A percentile compares a stretch with the other conserved stretches of the same genome.
Conservation (phyloP, 1,284 basidiomycete genomes). For the Clitocybe nebularis region DNA sequence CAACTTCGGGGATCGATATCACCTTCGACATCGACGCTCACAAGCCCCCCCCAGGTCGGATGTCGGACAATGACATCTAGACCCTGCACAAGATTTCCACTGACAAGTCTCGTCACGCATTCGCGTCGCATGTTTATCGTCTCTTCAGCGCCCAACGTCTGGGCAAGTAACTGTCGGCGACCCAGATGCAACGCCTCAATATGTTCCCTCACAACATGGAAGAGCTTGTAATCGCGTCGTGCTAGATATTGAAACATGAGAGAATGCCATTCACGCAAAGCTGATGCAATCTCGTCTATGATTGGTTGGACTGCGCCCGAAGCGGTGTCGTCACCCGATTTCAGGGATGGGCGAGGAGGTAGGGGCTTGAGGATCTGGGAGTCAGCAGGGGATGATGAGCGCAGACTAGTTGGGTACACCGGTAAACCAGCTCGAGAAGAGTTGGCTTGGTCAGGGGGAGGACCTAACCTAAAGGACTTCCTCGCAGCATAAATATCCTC, state of each 20-base stretch:
- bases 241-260: conserved; percentile 91
- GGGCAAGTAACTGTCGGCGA: conserved; percentile 83
- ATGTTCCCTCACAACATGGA: conserved; percentile 83
- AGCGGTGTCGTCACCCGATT: conserved; percentile 87
- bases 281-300: conserved; percentile 96
- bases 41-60: conserved; percentile 85
- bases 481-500: conserved; percentile 37
- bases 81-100: conserved; percentile 88
- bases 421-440: conserved; percentile 66
- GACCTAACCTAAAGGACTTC: conserved; percentile 67
- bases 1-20: conserved; percentile 72
- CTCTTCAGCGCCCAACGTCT: conserved; percentile 87
- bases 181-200: conserved; percentile 91
- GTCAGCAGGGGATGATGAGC: conserved; percentile 57
- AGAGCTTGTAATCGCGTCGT: conserved; percentile 85
- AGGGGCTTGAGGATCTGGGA: conserved; percentile 71
- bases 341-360: conserved; percentile 90
- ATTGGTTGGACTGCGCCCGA: conserved; percentile 83
- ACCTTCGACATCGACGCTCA: conserved; percentile 80
- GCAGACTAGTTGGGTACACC: conserved; percentile 66
- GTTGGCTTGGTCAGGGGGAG: conserved; percentile 69
- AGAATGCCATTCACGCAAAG: conserved; percentile 92
- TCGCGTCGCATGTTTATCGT: conserved; percentile 79
- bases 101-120: conserved; percentile 85
- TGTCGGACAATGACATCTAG: conserved; percentile 95